Evolutionary conservation across 192 early-diverging fungal genomes (phyloP).

Genomic region (Diversispora epigaea): DNA sequence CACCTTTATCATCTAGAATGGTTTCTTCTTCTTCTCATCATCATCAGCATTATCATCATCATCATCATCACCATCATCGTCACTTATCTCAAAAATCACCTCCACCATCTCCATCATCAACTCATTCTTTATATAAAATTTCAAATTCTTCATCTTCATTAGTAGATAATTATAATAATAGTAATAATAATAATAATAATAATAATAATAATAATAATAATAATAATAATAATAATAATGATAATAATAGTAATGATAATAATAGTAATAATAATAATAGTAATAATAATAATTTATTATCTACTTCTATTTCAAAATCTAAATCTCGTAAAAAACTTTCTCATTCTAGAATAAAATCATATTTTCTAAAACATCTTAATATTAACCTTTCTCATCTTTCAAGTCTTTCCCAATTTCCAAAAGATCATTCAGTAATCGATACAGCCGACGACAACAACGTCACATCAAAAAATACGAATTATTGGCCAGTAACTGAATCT

Average conservation of each 20-base stretch:
- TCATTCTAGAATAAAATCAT: constrained; percentile 23
- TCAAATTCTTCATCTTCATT: constrained; percentile 1
- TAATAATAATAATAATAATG: not conserved
- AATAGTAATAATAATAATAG: no score
- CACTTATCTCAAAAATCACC: not conserved
- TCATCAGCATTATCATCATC: no score
- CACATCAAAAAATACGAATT: not conserved
- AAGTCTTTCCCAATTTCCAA: no score
- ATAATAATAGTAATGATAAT: not conserved
- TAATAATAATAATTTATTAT: no score
- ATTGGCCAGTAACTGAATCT: constrained; percentile 29
- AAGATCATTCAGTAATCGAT: no score
- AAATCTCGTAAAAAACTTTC: not conserved
- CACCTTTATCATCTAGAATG: no score
- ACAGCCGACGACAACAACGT: no score
- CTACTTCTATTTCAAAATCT: not conserved
- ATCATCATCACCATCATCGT: no score
- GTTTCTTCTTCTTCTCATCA: no score
- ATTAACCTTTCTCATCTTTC: not conserved
- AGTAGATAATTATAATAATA: not conserved
- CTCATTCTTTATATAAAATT: not conserved
- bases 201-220: no score
- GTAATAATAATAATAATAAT: not conserved
- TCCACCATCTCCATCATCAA: not conserved
- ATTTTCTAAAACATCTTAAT: constrained; percentile 28